These are phyloP conservation scores for Backusella circina DNA, from an alignment of 192 early-diverging fungal genomes.

Conservation along the genomic window DNA sequence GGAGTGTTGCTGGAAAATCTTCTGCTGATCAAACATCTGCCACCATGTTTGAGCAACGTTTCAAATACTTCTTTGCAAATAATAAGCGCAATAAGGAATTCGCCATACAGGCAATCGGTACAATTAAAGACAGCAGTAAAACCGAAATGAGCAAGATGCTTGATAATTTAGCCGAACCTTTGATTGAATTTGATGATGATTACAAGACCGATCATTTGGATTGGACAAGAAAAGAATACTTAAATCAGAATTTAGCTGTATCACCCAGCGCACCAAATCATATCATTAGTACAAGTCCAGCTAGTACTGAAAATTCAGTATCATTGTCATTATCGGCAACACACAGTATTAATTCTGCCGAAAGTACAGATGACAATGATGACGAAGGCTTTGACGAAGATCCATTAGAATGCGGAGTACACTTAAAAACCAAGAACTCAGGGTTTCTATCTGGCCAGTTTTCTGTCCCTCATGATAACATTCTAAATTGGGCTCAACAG, in stretches of 20 bases:
- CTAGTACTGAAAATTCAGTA: neutral
- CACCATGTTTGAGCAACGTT: slow-evolving; percentile 21
- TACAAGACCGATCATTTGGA: neutral
- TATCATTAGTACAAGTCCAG: neutral
- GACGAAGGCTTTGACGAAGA: neutral
- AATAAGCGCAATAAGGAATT: slow-evolving; percentile 44
- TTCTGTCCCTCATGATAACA: slow-evolving; percentile 36
- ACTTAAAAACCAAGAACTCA: slow-evolving; percentile 9
- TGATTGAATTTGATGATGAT: slow-evolving; percentile 4
- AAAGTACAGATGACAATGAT: neutral
- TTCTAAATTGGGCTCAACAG: slow-evolving; percentile 34
- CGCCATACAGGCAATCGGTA: slow-evolving; percentile 45
- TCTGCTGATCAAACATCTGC: slow-evolving; percentile 11
- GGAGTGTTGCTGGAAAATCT: slow-evolving; percentile 21
- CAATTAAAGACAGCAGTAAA: slow-evolving; percentile 11
- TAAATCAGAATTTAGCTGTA: neutral
- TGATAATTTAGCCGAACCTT: neutral
- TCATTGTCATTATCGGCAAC: neutral
- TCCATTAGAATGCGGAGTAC: neutral
- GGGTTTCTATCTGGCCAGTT: slow-evolving; percentile 29
- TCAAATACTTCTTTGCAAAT: slow-evolving; percentile 45
- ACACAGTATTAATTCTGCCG: neutral
- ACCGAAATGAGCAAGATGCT: neutral
- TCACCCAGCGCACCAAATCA: neutral
- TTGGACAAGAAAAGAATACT: neutral